Base-by-base conservation (phyloP, 202 grass and related monocot species). In the Schoenoplectus tabernaemontani region DNA sequence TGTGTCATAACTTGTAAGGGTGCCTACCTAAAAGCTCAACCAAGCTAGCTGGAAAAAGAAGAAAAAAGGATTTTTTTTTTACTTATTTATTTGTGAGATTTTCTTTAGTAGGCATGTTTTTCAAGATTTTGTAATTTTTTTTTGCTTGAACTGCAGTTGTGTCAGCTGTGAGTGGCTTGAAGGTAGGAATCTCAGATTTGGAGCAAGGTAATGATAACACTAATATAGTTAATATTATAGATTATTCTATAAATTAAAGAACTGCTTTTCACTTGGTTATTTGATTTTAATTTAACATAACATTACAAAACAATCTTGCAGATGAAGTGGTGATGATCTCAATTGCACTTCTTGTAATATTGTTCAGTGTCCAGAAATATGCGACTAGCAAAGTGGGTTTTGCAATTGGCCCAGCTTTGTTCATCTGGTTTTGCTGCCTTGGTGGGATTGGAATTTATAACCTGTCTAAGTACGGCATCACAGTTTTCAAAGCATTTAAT, bases 301-400 rank as follows among this genome's bases (percentile, higher is more conserved):
- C 22, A n/a, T 47, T 34, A 36, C 13, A 54, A 53, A 32, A 75
- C 13, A 44, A 75, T 19, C 26, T 82, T 87, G 87, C 89, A 97
- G 91, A 93, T 84, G 64, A 83, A 87, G 89, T 90, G 77, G 84
- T 93, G 82, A 92, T 92, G 86, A 94, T 92, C 85, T 98, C 91
- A 53, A 82, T 94, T 84, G 95, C 91, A 84, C 89, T 93, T 84
- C 91, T 98, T 87, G 69, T 94, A 79, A 82, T 98, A 53, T 81
- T 98, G 76, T 98, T 89, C 84, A 92, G 87, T 75, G 28, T 90
- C 82, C 91, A 94, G 89, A 98, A 82, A 68, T 98, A 87, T 86
- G 91, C 91, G 41, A 94, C 89, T 82, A 94, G 89, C 84, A 98
- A 98, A 92, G 85, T 98, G 39, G 95, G 95, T 26, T 87, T 98